These are phyloP conservation scores for Malus orientalis DNA, from an alignment of 306 rosid genomes.

Conservation along the genomic window DNA sequence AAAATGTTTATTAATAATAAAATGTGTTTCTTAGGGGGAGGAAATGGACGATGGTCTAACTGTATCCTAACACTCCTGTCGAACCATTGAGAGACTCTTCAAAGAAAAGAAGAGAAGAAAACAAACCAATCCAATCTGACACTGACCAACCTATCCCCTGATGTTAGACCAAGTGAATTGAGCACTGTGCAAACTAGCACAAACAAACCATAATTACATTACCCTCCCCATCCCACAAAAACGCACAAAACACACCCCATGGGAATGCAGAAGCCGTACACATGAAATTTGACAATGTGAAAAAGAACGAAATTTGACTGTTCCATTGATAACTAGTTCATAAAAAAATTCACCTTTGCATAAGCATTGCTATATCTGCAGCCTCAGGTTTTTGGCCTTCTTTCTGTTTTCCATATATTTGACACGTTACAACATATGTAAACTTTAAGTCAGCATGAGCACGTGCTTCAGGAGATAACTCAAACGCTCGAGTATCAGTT, in stretches of 20 bases:
- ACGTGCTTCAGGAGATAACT: conserved; percentile 77
- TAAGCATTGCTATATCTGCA: conserved; percentile 80
- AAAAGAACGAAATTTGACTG: not conserved
- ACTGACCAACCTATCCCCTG: not conserved
- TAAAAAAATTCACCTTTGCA: conserved; percentile 58
- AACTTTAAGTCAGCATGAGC: conserved; percentile 92
- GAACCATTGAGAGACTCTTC: not conserved
- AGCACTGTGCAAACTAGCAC: not conserved
- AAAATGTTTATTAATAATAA: not conserved
- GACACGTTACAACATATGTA: conserved; percentile 87
- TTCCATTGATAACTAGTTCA: not conserved
- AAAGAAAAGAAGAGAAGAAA: not conserved
- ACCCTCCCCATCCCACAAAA: not conserved
- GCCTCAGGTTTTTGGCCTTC: conserved; percentile 95
- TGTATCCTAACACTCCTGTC: not conserved
- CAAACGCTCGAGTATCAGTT: conserved; percentile 60
- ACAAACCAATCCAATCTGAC: not conserved
- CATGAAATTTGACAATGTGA: not conserved
- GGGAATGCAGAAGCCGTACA: not conserved
- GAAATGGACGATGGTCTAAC: not conserved
- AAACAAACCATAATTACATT: not conserved
- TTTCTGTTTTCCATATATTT: conserved; percentile 89
- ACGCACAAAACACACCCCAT: not conserved
- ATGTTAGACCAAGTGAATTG: not conserved
- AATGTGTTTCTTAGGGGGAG: not conserved